phyloP scores from a whole-genome alignment of 768 basidiomycete species.

The Pleurotus tuber-regium region DNA sequence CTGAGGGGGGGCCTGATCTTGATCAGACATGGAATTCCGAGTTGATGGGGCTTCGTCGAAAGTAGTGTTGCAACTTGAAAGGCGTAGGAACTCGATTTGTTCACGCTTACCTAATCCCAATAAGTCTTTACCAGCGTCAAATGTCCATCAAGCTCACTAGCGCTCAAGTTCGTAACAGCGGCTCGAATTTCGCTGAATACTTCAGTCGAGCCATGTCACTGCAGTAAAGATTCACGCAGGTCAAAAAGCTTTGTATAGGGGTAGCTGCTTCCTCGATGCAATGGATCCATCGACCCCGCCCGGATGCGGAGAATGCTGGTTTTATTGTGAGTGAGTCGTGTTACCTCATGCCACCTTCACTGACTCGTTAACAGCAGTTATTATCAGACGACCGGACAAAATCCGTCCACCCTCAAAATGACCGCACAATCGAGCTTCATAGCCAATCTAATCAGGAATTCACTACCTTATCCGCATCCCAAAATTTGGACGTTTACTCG shows the following conservation, averaged over 20 bases:
- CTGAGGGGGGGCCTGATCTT: conserved; percentile 32
- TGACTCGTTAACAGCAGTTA: conserved; percentile 49
- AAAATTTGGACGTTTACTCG: conserved; percentile 86
- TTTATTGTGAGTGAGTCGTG: conserved; percentile 81
- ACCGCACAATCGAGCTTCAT: conserved; percentile 92
- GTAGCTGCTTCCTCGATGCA: not conserved
- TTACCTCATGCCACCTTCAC: not conserved
- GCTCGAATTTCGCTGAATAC: too few species aligned
- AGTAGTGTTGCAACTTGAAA: not conserved
- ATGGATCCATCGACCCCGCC: conserved; percentile 42
- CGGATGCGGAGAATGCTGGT: conserved; percentile 96
- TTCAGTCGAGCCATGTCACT: too few species aligned
- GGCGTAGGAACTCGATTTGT: not conserved
- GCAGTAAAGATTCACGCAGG: too few species aligned
- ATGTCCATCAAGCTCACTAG: too few species aligned
- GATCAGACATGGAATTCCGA: conserved; percentile 49
- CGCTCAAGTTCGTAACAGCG: too few species aligned
- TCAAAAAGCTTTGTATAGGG: too few species aligned
- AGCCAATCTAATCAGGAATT: conserved; percentile 90
- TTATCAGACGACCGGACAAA: conserved; percentile 99
- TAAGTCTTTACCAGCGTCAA: too few species aligned
- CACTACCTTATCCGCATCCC: conserved; percentile 95
- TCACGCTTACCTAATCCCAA: too few species aligned
- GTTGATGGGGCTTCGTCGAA: not conserved
- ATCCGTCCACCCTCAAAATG: conserved; percentile 92